phyloP scores from a whole-genome alignment of 1,139 yeast genomes.

The Suhomyces choctaworum region DNA sequence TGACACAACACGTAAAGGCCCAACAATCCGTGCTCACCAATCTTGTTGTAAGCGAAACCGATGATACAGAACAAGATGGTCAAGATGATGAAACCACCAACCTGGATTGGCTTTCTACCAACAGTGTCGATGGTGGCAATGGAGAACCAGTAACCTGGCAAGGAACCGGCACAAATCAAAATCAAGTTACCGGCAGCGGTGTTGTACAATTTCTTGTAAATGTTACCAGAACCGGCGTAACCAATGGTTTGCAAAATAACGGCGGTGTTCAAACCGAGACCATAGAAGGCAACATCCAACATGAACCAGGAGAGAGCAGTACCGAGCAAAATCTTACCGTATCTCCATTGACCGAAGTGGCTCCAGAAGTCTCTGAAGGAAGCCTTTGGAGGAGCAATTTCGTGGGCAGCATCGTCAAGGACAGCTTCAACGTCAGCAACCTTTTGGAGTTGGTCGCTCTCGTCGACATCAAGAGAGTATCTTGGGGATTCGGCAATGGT shows the following conservation, averaged over 20 bases:
- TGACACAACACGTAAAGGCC: slow-evolving; percentile 76
- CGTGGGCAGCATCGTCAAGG: slow-evolving; percentile 48
- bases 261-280: slow-evolving; percentile 79
- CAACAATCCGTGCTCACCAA: slow-evolving; percentile 63
- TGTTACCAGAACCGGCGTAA: slow-evolving; percentile 54
- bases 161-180: slow-evolving; percentile 85
- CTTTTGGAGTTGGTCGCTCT: slow-evolving; percentile 55
- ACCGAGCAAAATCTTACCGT: slow-evolving; percentile 81
- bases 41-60: slow-evolving; percentile 76
- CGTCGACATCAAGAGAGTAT: slow-evolving; percentile 72
- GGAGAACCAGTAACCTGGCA: slow-evolving; percentile 88
- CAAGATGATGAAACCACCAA: slow-evolving; percentile 68
- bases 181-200: slow-evolving; percentile 87
- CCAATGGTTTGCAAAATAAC: slow-evolving; percentile 83
- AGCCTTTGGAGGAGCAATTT: slow-evolving; percentile 56
- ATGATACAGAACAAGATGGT: slow-evolving; percentile 68
- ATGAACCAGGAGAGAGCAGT: slow-evolving; percentile 97
- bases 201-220: slow-evolving; percentile 67
- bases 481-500: slow-evolving; percentile 95
- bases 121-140: slow-evolving; percentile 73
- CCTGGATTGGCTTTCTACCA: slow-evolving; percentile 82
- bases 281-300: slow-evolving; percentile 94
- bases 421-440: slow-evolving; percentile 60
- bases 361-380: slow-evolving; percentile 57
- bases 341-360: slow-evolving; percentile 87